These are phyloP conservation scores for Botrytis aclada DNA, from an alignment of 2,329 filamentous ascomycete species.

Conservation along the genomic window DNA sequence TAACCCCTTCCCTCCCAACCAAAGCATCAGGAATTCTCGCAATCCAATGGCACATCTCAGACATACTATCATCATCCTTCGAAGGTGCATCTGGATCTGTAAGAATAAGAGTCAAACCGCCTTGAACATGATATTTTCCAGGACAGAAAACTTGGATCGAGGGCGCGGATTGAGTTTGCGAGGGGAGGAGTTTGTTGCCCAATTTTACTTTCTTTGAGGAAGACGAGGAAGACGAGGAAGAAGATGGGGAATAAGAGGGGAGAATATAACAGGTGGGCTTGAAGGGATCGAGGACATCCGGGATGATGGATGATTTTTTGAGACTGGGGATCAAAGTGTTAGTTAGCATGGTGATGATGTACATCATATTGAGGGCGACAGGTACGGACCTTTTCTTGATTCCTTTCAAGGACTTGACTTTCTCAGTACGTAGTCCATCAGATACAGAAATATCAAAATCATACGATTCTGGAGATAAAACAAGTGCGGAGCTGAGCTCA, in stretches of 20 bases:
- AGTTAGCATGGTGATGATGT: not conserved
- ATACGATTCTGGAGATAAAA: constrained; percentile 1
- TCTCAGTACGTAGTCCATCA: not conserved
- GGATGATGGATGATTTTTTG: constrained; percentile 6
- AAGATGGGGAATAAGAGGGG: not conserved
- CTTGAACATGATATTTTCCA: constrained; percentile 20
- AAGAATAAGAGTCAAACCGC: constrained; percentile 47
- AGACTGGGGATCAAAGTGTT: not conserved
- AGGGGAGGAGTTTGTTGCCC: constrained; percentile 36
- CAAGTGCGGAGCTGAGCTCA: not conserved
- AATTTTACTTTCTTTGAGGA: constrained; percentile 10
- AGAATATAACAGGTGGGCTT: constrained; percentile 3
- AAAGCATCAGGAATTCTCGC: constrained; percentile 23
- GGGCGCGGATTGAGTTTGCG: constrained; percentile 35
- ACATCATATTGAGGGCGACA: not conserved
- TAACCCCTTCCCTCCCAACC: not conserved
- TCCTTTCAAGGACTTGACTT: not conserved
- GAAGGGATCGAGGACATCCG: constrained; percentile 7
- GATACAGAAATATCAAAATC: not conserved
- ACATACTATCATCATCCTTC: constrained; percentile 51
- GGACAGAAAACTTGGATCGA: constrained; percentile 36
- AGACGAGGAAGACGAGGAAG: not conserved
- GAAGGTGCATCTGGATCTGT: constrained; percentile 59
- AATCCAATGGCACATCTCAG: constrained; percentile 57
- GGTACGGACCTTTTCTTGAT: not conserved